Percentiles rank a stretch among this genome's conserved stretches.
phyloP scores from a whole-genome alignment of 768 basidiomycete species.

The Rhizopogon rudus region DNA sequence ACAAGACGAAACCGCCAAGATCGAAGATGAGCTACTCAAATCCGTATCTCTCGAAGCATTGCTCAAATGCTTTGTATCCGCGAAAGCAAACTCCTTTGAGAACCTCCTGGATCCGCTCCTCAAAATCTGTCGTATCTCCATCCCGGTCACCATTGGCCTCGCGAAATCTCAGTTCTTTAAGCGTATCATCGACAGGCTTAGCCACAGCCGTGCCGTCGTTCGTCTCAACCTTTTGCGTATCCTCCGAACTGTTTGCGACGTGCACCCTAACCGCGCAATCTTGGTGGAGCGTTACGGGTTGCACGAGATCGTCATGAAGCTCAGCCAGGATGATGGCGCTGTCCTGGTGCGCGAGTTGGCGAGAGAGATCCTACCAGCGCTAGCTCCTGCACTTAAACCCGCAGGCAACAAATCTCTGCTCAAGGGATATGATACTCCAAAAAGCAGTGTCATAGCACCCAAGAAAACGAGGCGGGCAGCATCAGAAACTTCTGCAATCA shows the following conservation, averaged over 20 bases:
- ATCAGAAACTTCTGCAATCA: slow-evolving; percentile 54
- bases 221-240: slow-evolving; percentile 87
- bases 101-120: slow-evolving; percentile 88
- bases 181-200: slow-evolving; percentile 79
- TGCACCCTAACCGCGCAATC: slow-evolving; percentile 78
- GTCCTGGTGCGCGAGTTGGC: slow-evolving; percentile 89
- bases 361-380: slow-evolving; percentile 74
- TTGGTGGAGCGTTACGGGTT: slow-evolving; percentile 82
- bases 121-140: slow-evolving; percentile 84
- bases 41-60: slow-evolving; percentile 59
- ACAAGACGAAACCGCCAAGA: slow-evolving; percentile 90
- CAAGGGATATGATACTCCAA: slow-evolving; percentile 33
- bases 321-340: slow-evolving; percentile 84
- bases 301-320: slow-evolving; percentile 70
- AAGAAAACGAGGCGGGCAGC: slow-evolving; percentile 65
- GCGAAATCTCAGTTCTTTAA: slow-evolving; percentile 82
- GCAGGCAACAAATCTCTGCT: slow-evolving; percentile 24
- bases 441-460: slow-evolving; percentile 46
- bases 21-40: slow-evolving; percentile 85
- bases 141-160: slow-evolving; percentile 66
- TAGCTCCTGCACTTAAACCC: slow-evolving; percentile 68
- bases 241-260: slow-evolving; percentile 81
- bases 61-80: slow-evolving; percentile 73
- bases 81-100: slow-evolving; percentile 89
- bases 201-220: slow-evolving; percentile 74